Evolutionary conservation across 352 stramenopile genomes (phyloP).

Genomic region (Globisporangium ultimum): DNA sequence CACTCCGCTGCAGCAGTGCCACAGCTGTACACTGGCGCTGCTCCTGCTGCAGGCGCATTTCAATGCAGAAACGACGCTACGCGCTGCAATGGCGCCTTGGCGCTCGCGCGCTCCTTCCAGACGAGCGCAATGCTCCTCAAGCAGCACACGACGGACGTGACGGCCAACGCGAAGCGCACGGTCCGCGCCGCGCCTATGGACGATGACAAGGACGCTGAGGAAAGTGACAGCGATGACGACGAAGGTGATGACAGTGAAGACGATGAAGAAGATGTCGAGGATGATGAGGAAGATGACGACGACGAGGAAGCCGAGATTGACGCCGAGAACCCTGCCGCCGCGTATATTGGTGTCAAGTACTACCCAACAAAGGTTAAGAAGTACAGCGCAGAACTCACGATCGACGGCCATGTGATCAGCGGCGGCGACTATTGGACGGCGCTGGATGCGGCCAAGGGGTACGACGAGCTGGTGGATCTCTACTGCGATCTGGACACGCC

Average conservation of each 20-base stretch:
- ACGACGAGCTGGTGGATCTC: constrained; percentile 78
- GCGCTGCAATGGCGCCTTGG: not conserved
- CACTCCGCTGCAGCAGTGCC: not conserved
- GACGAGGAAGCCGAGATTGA: constrained; percentile 32
- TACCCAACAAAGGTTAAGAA: constrained; percentile 76
- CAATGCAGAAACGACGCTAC: not conserved
- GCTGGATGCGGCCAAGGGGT: constrained; percentile 73
- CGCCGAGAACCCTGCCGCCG: constrained; percentile 20
- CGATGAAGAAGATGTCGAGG: constrained; percentile 17
- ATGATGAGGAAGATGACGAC: constrained; percentile 21
- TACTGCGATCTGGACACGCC: constrained; percentile 75
- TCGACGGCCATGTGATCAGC: constrained; percentile 67
- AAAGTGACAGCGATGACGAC: constrained; percentile 5
- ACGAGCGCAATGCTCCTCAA: constrained; percentile 14
- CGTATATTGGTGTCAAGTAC: constrained; percentile 73
- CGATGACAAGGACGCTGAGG: not conserved
- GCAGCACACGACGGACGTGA: constrained; percentile 22
- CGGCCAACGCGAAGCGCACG: constrained; percentile 12
- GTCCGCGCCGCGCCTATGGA: constrained; percentile 8
- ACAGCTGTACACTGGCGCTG: not conserved
- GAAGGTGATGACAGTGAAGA: constrained; percentile 16
- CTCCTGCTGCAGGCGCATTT: not conserved
- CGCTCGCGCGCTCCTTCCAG: constrained; percentile 11
- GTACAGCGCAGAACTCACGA: constrained; percentile 69
- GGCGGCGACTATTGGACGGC: constrained; percentile 83